Base-by-base conservation (phyloP, 208 protist species). In the Endotrypanum monterogeii region DNA sequence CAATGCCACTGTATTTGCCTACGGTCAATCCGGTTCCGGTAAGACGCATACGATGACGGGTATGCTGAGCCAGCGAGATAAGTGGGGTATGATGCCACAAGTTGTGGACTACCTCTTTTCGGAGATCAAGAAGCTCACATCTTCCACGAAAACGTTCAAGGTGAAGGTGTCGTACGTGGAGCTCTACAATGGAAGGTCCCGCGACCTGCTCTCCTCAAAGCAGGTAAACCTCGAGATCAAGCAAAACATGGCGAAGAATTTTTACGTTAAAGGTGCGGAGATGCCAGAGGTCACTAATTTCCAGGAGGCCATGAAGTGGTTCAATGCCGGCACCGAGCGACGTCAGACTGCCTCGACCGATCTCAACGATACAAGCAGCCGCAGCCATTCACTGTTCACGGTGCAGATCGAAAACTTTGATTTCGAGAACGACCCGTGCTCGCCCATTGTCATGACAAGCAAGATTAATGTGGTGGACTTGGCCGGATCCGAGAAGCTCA, bases 391-490 rank as follows among this genome's bases (percentile, higher is more conserved):
- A 3, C 87, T 98, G 63, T 98, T 98, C 84, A 95, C 87, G 3
- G 83, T 98, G 35, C 89, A 94, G 66, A 86, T 98, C 55, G 89
- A 96, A 74, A 83, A 95, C 71, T 89, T 93, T 74, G 86, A 94
- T 81, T 94, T 95, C 70, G 90, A 95, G 71, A 92, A 97, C 56
- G 91, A 95, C 77, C 88, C 88, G 41, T 93, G 85, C 74, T 83
- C 82, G 41, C 88, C 90, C 2, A 91, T 95, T 70, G 82, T 95
- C 73, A 90, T 95, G 83, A 90, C 85, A 37, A 95, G 90, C 78
- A 97, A 95, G 76, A 94, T 99, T 57, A 97, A 98, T 70, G 82
- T 99, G 3, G 95, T 99, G 39, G 97, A 99, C 76, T 79, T 99
- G n/a, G 97, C 97, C 35, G 97, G 97, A 8, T 96, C 88, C 30